These are phyloP conservation scores for Saccharomycopsis sp. DNA, from an alignment of 805 yeast species.

Conservation along the genomic window DNA sequence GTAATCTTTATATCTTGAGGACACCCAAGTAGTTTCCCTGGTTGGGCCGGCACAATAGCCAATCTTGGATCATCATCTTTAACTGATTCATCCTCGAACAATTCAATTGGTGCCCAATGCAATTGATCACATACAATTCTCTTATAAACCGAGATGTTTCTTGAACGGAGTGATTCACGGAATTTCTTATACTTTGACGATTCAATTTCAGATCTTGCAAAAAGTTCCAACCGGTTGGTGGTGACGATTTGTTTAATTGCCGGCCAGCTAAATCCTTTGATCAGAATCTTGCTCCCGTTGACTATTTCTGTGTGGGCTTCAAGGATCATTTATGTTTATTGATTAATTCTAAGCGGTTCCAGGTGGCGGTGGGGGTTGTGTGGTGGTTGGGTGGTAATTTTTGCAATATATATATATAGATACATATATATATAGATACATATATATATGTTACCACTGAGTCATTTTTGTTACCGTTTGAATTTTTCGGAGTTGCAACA, in stretches of 20 bases:
- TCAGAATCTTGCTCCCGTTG: conserved; percentile 13
- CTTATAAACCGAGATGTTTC: conserved; percentile 7
- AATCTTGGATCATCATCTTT: conserved; percentile 7
- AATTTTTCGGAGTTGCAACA: too few species aligned
- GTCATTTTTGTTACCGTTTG: too few species aligned
- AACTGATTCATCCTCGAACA: conserved; percentile 1
- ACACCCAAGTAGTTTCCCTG: conserved; percentile 35
- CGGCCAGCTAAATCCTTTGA: conserved; percentile 6
- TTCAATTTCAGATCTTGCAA: conserved; percentile 11
- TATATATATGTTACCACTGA: too few species aligned
- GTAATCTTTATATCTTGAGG: conserved; percentile 39
- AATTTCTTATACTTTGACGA: conserved; percentile 9
- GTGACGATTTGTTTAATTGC: conserved; percentile 11
- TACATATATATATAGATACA: too few species aligned
- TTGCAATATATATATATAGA: too few species aligned
- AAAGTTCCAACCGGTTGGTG: conserved; percentile 9
- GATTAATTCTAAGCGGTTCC: background rate
- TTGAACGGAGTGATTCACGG: conserved; percentile 2
- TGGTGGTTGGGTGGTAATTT: too few species aligned
- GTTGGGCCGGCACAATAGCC: background rate
- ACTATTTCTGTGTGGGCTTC: background rate
- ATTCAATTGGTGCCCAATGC: conserved; percentile 13
- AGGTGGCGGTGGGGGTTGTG: too few species aligned
- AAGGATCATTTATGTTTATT: conserved; percentile 1
- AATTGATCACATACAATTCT: conserved; percentile 18